Conservation (phyloP, 495 filamentous ascomycete species). For the Xylaria castorea region DNA sequence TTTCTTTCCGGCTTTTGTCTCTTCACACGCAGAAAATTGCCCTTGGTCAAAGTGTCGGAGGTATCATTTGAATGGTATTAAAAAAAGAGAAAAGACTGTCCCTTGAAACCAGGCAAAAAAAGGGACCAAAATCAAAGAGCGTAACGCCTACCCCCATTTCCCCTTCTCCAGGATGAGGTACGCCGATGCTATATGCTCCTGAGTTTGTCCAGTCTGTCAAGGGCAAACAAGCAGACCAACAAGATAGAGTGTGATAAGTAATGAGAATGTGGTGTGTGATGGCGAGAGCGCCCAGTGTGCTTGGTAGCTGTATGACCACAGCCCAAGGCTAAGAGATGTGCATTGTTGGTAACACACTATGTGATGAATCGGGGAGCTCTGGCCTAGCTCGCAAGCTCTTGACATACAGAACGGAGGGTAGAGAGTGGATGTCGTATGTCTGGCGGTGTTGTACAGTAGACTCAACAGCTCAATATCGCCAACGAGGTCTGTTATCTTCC, state of each 20-base stretch:
- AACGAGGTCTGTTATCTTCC: constrained; percentile 25
- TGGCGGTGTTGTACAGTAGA: not conserved
- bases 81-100: not conserved
- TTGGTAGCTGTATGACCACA: not conserved
- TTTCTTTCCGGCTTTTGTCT: not conserved
- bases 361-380: not conserved
- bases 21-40: not conserved
- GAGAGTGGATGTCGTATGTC: not conserved
- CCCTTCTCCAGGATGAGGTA: constrained; percentile 12
- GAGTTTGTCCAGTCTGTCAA: not conserved
- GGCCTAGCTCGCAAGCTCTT: not conserved
- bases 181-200: constrained; percentile 17
- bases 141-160: constrained; percentile 6
- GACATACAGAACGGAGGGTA: constrained; percentile 7
- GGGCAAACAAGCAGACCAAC: not conserved
- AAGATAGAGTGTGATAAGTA: not conserved
- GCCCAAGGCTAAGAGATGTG: not conserved
- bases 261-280: constrained; percentile 9
- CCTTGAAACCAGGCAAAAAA: not conserved
- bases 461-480: constrained; percentile 26
- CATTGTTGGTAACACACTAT: not conserved
- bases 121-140: not conserved
- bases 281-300: not conserved
- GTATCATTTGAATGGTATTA: constrained; percentile 19
- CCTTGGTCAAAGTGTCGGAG: constrained; percentile 16